phyloP scores from a whole-genome alignment of 768 basidiomycete species.

The Boletus coccyginus region DNA sequence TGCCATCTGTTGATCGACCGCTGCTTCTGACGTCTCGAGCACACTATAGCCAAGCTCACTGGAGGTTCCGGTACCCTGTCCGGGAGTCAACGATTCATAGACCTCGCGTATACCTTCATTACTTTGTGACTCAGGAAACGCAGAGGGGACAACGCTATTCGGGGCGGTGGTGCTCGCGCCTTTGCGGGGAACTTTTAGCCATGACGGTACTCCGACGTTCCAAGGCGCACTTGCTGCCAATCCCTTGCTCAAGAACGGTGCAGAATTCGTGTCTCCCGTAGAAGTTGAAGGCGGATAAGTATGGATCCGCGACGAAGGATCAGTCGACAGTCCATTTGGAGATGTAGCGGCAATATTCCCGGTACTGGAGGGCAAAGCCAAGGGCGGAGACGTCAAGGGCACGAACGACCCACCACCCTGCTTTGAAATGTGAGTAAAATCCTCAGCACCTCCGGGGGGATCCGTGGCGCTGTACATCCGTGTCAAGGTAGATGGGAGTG shows the following conservation, averaged over 20 bases:
- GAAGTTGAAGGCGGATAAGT: slow-evolving; percentile 79
- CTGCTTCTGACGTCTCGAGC: slow-evolving; percentile 67
- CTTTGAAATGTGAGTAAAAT: slow-evolving; percentile 70
- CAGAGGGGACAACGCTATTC: slow-evolving; percentile 22
- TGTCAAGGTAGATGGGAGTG: slow-evolving; percentile 37
- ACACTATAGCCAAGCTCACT: slow-evolving; percentile 77
- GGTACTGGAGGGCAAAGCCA: slow-evolving; percentile 16
- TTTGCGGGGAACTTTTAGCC: slow-evolving; percentile 55
- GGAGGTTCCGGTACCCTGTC: slow-evolving; percentile 31
- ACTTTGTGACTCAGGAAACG: slow-evolving; percentile 23
- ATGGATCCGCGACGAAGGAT: slow-evolving; percentile 45
- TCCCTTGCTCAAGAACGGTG: slow-evolving; percentile 43
- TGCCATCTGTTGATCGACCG: slow-evolving; percentile 56
- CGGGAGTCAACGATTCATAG: slow-evolving; percentile 34
- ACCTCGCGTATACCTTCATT: slow-evolving; percentile 54
- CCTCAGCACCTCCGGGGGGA: slow-evolving; percentile 45
- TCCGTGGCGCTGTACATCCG: slow-evolving; percentile 34
- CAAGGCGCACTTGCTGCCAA: slow-evolving; percentile 38
- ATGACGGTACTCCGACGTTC: slow-evolving; percentile 69
- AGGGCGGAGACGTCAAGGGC: slow-evolving; percentile 49
- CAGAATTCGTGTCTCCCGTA: slow-evolving; percentile 43
- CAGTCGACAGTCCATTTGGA: slow-evolving; percentile 18
- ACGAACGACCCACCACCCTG: slow-evolving; percentile 56
- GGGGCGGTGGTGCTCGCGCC: slow-evolving; percentile 35
- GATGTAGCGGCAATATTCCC: slow-evolving; percentile 7